Conservation (phyloP, 139 green algal species). For the Asterochloris sp. region DNA sequence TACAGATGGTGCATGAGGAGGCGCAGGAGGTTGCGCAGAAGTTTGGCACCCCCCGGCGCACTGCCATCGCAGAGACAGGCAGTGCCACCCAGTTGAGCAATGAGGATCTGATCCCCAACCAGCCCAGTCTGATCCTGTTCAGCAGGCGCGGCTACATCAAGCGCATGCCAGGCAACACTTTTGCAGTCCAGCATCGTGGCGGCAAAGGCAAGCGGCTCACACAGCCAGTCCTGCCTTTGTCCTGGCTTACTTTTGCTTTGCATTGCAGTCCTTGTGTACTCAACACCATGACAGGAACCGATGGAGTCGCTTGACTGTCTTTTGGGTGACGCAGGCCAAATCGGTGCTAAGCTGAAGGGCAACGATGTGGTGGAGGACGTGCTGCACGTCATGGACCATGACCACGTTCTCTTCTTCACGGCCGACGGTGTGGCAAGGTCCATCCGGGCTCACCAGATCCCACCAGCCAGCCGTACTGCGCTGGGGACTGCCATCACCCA, state of each 20-base stretch:
- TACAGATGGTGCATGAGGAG: slow-evolving; percentile 59
- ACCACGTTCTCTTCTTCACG: slow-evolving; percentile 81
- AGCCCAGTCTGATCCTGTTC: slow-evolving; percentile 60
- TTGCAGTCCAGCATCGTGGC: slow-evolving; percentile 44
- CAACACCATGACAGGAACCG: too few relatives aligned
- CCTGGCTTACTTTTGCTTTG: too few relatives aligned
- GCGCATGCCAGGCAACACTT: slow-evolving; percentile 65
- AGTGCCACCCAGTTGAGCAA: slow-evolving; percentile 8
- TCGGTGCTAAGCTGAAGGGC: slow-evolving; percentile 43
- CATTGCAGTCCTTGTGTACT: neutral
- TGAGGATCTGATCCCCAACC: slow-evolving; percentile 67
- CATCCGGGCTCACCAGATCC: slow-evolving; percentile 67
- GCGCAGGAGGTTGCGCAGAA: slow-evolving; percentile 57
- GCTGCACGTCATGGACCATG: slow-evolving; percentile 57
- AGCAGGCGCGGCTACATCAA: slow-evolving; percentile 84
- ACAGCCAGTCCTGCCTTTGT: too few relatives aligned
- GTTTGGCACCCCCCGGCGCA: slow-evolving; percentile 58
- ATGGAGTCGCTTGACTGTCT: neutral
- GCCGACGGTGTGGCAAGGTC: slow-evolving; percentile 49
- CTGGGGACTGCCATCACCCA: slow-evolving; percentile 45
- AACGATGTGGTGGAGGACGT: slow-evolving; percentile 69
- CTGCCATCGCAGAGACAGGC: slow-evolving; percentile 15
- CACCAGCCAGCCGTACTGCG: slow-evolving; percentile 54
- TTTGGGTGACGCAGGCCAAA: slow-evolving; percentile 36
- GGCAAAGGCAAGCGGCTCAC: slow-evolving; percentile 21